Evolutionary conservation across 1,139 yeast species (phyloP).

Genomic region (Eremothecium coryli): DNA sequence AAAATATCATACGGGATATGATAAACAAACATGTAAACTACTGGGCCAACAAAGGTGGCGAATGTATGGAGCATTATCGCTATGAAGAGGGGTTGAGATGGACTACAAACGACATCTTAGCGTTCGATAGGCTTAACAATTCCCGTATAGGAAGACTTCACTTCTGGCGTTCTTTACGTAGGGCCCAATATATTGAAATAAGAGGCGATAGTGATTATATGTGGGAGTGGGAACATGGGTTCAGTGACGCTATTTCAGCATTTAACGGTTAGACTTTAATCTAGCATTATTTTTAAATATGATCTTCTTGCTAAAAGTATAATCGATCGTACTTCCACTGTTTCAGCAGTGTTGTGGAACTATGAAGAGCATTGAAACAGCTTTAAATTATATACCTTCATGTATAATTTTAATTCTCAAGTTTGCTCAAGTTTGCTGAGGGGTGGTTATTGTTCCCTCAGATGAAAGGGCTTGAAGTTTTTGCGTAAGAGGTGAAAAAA

Average conservation of each 20-base stretch:
- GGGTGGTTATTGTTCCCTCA: no score
- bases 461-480: no score
- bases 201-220: slow-evolving; percentile 48
- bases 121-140: slow-evolving; percentile 59
- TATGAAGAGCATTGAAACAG: no score
- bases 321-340: no score
- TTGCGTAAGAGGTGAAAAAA: no score
- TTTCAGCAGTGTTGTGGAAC: no score
- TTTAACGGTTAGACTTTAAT: slow-evolving; percentile 21
- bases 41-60: slow-evolving; percentile 59
- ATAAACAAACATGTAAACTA: slow-evolving; percentile 46
- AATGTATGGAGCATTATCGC: slow-evolving; percentile 70
- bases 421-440: no score
- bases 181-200: slow-evolving; percentile 46
- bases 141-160: slow-evolving; percentile 64
- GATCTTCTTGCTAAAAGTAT: background rate
- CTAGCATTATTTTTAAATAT: background rate
- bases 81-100: slow-evolving; percentile 65
- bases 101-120: slow-evolving; percentile 64
- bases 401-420: no score
- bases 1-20: slow-evolving; percentile 38
- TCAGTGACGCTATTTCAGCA: slow-evolving; percentile 45
- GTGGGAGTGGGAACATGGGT: slow-evolving; percentile 93
- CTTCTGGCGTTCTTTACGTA: slow-evolving; percentile 55
- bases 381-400: no score